Conservation (phyloP, 2,329 filamentous ascomycete species). For the Neoscytalidium dimidiatum region DNA sequence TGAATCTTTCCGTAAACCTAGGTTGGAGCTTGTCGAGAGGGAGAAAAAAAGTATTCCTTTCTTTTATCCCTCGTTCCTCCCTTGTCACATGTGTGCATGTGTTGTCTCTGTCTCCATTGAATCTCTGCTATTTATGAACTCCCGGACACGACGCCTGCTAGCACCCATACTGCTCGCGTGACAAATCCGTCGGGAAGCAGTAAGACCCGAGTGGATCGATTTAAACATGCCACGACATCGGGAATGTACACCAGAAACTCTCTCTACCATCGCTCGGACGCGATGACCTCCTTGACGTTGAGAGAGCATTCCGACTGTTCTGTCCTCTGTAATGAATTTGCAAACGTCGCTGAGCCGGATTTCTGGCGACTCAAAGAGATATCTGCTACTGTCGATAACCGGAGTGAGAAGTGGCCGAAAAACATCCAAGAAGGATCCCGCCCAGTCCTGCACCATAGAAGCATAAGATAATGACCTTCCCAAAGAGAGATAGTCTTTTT, state of each 20-base stretch:
- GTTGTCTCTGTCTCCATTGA: neutral
- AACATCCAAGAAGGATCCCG: slow-evolving; percentile 7
- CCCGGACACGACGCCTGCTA: neutral
- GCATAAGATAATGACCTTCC: slow-evolving; percentile 11
- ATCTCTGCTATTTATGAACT: neutral
- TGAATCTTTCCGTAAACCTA: too few species aligned
- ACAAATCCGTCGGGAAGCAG: neutral
- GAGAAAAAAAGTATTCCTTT: too few species aligned
- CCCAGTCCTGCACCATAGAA: neutral
- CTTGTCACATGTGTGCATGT: neutral
- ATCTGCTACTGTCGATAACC: neutral
- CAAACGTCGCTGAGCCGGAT: neutral
- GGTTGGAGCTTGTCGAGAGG: too few species aligned
- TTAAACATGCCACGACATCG: too few species aligned
- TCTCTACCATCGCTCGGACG: neutral
- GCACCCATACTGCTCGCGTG: neutral
- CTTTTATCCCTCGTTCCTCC: too few species aligned
- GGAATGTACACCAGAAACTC: too few species aligned
- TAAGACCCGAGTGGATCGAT: neutral
- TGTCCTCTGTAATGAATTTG: neutral
- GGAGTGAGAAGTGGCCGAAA: neutral
- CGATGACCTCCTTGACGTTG: neutral
- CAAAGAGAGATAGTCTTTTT: slow-evolving; percentile 2
- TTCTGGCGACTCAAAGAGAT: neutral
- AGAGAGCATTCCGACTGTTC: neutral